A percentile compares a stretch with the other conserved stretches of the same genome.
Conservation (phyloP, 176 grass and related monocot genomes). For the Neostapfia colusana region DNA sequence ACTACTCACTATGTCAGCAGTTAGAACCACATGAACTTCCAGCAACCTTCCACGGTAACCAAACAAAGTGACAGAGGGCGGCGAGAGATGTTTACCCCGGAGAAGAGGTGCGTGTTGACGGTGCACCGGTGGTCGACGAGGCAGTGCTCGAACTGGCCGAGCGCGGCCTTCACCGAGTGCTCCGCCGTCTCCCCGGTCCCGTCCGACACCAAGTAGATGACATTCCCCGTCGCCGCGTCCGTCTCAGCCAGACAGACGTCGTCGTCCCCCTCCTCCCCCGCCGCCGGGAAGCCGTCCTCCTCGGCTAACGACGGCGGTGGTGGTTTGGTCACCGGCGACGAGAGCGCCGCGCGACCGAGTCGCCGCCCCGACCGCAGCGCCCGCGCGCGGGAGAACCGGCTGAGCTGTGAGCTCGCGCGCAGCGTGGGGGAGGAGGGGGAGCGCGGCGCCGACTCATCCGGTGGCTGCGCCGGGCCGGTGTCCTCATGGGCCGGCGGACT, state of each 20-base stretch:
- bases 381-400: conserved; percentile 66
- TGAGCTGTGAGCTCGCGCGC: conserved; percentile 54
- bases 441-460: not conserved
- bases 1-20: not conserved
- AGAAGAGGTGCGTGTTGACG: conserved; percentile 84
- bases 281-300: too few relatives aligned
- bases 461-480: not conserved
- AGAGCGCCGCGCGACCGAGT: conserved; percentile 1
- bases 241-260: conserved; percentile 16
- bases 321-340: not conserved
- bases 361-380: conserved; percentile 64
- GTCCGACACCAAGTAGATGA: conserved; percentile 97
- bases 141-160: conserved; percentile 97
- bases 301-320: not conserved
- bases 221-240: conserved; percentile 45
- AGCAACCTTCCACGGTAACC: not conserved
- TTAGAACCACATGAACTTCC: not conserved
- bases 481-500: not conserved
- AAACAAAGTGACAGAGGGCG: not conserved
- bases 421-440: conserved; percentile 17
- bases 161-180: conserved; percentile 88
- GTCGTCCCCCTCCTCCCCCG: conserved; percentile 8
- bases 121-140: conserved; percentile 66
- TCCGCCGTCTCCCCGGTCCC: conserved; percentile 90
- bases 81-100: conserved; percentile 47